Percentiles rank a stretch among this genome's conserved stretches.
Evolutionary conservation across 2,329 filamentous ascomycete species (phyloP).

Genomic region (Fusarium siculi): DNA sequence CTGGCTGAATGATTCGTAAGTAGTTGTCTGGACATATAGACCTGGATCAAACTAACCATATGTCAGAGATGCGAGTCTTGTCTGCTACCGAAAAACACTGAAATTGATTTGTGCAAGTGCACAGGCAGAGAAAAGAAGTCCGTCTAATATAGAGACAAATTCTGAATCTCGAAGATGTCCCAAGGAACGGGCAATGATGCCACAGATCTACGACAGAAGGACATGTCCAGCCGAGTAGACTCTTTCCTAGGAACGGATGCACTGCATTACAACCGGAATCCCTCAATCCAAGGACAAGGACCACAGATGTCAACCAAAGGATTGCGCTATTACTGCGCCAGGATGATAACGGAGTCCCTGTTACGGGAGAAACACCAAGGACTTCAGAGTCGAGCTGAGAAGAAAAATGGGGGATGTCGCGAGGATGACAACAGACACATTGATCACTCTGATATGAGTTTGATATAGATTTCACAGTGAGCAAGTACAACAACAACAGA

Average conservation of each 20-base stretch:
- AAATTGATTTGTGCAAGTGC: constrained; percentile 41
- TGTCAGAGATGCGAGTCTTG: constrained; percentile 28
- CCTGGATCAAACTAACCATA: constrained; percentile 14
- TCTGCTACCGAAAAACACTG: constrained; percentile 40
- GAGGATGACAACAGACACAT: constrained; percentile 16
- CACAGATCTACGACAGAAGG: constrained; percentile 36
- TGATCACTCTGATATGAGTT: constrained; percentile 29
- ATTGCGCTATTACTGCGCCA: constrained; percentile 26
- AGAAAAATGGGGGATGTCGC: constrained; percentile 16
- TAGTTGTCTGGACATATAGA: background rate
- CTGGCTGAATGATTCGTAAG: constrained; percentile 47
- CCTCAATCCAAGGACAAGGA: constrained; percentile 26
- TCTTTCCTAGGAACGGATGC: constrained; percentile 28
- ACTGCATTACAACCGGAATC: constrained; percentile 34
- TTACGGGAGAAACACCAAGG: constrained; percentile 20
- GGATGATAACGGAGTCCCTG: constrained; percentile 26
- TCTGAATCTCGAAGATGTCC: constrained; percentile 37
- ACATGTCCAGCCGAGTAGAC: constrained; percentile 28
- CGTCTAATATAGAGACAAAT: constrained; percentile 40
- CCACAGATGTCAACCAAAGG: constrained; percentile 23
- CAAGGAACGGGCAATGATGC: constrained; percentile 30
- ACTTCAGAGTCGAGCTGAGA: constrained; percentile 26
- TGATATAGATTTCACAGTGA: constrained; percentile 33
- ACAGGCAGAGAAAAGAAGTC: constrained; percentile 29
- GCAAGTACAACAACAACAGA: constrained; percentile 24